Conservation (phyloP, 495 filamentous ascomycete species). For the Xylaria scruposa region DNA sequence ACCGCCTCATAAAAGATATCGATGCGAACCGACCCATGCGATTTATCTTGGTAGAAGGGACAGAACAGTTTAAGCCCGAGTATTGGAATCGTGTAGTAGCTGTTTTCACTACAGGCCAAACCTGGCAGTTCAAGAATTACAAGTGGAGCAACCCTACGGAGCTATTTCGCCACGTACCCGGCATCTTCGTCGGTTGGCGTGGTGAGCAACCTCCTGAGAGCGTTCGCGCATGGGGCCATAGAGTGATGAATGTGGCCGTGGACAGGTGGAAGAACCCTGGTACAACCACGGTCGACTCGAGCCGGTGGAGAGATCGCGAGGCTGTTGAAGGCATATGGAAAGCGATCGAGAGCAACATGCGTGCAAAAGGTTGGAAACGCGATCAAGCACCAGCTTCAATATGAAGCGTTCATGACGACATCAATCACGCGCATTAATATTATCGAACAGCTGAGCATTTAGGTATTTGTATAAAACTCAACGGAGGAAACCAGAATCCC, state of each 20-base stretch:
- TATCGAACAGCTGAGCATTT: not conserved
- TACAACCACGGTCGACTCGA: constrained; percentile 55
- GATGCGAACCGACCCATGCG: constrained; percentile 75
- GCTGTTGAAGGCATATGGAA: constrained; percentile 95
- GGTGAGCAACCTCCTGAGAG: constrained; percentile 79
- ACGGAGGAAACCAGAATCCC: not conserved
- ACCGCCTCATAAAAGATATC: constrained; percentile 77
- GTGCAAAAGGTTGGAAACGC: constrained; percentile 78
- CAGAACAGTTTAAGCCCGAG: constrained; percentile 94
- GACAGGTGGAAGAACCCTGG: constrained; percentile 76
- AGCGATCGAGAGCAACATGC: constrained; percentile 87
- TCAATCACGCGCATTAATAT: not conserved
- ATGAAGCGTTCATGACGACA: constrained; percentile 31
- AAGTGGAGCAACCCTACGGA: constrained; percentile 91
- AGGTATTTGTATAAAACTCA: not conserved
- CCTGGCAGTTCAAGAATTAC: constrained; percentile 98
- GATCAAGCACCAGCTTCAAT: constrained; percentile 63
- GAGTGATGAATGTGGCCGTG: constrained; percentile 73
- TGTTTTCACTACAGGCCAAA: constrained; percentile 97
- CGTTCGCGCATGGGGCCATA: constrained; percentile 83
- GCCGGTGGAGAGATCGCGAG: constrained; percentile 89
- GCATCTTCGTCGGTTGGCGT: constrained; percentile 90
- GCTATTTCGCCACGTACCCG: constrained; percentile 84
- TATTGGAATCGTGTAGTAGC: constrained; percentile 97
- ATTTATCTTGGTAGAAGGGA: constrained; percentile 92